A percentile compares a stretch with the other conserved stretches of the same genome.
phyloP scores from a whole-genome alignment of 202 grass and related monocot species.

The Hordeum pubiflorum region DNA sequence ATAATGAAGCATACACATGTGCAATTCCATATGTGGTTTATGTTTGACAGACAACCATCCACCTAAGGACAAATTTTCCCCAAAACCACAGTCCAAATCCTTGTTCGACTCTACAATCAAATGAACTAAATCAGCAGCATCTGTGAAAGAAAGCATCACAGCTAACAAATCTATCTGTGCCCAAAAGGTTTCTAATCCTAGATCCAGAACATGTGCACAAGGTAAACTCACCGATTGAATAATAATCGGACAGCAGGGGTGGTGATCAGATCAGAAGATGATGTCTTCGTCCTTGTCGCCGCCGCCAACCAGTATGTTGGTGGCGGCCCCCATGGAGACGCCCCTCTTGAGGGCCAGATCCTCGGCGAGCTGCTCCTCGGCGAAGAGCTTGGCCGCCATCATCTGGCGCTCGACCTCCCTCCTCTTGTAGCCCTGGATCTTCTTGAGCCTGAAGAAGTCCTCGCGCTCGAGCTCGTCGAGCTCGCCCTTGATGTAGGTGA shows the following conservation, averaged over 20 bases:
- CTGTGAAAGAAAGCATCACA: neutral
- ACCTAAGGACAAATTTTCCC: neutral
- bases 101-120: neutral
- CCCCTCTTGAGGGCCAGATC: conserved; percentile 66
- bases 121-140: neutral
- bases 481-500: conserved; percentile 82
- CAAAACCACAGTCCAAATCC: neutral
- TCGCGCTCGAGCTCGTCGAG: conserved; percentile 93
- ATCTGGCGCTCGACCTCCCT: conserved; percentile 61
- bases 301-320: conserved; percentile 45
- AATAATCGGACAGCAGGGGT: neutral
- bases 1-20: neutral
- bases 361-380: conserved; percentile 51
- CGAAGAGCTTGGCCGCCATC: conserved; percentile 36
- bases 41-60: neutral
- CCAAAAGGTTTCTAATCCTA: neutral
- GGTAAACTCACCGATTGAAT: conserved; percentile 30
- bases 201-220: neutral
- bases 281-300: conserved; percentile 69
- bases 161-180: neutral
- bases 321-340: conserved; percentile 34
- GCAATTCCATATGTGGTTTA: neutral
- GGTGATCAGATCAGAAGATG: conserved; percentile 53
- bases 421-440: conserved; percentile 94
- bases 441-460: conserved; percentile 96